Percentiles rank a stretch among this genome's conserved stretches.
Conservation (phyloP, 2,329 filamentous ascomycete genomes). For the Xylaria multiplex region DNA sequence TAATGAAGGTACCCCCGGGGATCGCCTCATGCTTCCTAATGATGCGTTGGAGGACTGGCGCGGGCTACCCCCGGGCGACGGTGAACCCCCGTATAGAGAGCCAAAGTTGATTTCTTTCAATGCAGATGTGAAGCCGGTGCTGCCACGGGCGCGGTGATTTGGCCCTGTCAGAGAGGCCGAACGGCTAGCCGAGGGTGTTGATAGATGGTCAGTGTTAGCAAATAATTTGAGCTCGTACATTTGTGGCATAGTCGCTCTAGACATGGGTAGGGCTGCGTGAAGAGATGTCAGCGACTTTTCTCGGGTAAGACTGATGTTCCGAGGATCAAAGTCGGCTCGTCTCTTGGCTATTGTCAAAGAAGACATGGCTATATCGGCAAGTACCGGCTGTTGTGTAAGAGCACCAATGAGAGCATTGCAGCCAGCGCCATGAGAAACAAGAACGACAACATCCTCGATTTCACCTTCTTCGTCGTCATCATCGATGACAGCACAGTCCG, state of each 20-base stretch:
- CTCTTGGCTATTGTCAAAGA: slow-evolving; percentile 89
- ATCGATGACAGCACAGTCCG: slow-evolving; percentile 48
- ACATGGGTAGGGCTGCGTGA: slow-evolving; percentile 42
- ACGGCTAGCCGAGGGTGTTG: slow-evolving; percentile 50
- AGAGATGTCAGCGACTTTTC: slow-evolving; percentile 42
- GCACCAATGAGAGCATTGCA: slow-evolving; percentile 96
- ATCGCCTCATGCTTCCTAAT: slow-evolving; percentile 50
- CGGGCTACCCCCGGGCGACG: slow-evolving; percentile 54
- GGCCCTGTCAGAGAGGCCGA: slow-evolving; percentile 49
- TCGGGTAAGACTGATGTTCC: slow-evolving; percentile 45
- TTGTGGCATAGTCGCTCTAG: slow-evolving; percentile 61
- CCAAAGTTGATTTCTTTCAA: slow-evolving; percentile 45
- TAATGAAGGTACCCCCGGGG: slow-evolving; percentile 39
- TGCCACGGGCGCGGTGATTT: slow-evolving; percentile 53
- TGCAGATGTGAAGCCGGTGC: slow-evolving; percentile 51
- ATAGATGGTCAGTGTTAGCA: slow-evolving; percentile 79
- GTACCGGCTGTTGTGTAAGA: slow-evolving; percentile 87
- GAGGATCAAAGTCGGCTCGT: slow-evolving; percentile 59
- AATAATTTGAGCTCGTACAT: slow-evolving; percentile 79
- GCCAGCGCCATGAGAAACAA: slow-evolving; percentile 94
- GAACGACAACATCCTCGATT: slow-evolving; percentile 80
- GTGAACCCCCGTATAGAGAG: slow-evolving; percentile 53
- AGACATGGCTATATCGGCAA: slow-evolving; percentile 89
- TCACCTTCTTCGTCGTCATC: slow-evolving; percentile 65
- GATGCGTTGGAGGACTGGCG: slow-evolving; percentile 59